Evolutionary conservation across 768 basidiomycete genomes (phyloP).

Genomic region (Floccularia luteovirens): DNA sequence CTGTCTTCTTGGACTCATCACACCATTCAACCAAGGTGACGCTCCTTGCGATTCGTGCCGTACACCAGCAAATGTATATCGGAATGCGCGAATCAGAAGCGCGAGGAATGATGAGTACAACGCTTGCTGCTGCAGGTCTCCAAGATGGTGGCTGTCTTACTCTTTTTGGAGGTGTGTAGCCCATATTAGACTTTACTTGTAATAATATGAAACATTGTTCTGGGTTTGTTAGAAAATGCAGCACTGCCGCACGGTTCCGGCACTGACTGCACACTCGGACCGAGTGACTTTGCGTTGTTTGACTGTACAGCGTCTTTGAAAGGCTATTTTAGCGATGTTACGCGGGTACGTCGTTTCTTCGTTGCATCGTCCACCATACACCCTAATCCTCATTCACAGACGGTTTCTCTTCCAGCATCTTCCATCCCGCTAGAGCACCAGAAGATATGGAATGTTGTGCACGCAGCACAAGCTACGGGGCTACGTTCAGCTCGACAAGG

Average conservation of each 20-base stretch:
- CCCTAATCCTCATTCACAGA: slow-evolving; percentile 24
- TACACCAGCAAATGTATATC: slow-evolving; percentile 50
- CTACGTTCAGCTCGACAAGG: slow-evolving; percentile 38
- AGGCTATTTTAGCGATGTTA: slow-evolving; percentile 75
- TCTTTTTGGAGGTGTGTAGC: slow-evolving; percentile 65
- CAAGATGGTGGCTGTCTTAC: slow-evolving; percentile 52
- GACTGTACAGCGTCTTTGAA: slow-evolving; percentile 67
- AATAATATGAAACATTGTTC: no score
- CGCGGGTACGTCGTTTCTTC: slow-evolving; percentile 41
- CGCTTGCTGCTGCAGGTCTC: slow-evolving; percentile 55
- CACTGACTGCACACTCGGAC: slow-evolving; percentile 50
- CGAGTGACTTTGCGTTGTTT: slow-evolving; percentile 63
- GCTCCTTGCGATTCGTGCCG: slow-evolving; percentile 62
- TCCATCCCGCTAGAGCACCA: slow-evolving; percentile 44
- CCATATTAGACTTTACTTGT: not conserved
- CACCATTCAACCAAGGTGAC: slow-evolving; percentile 48
- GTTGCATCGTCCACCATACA: not conserved
- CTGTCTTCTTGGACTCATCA: not conserved
- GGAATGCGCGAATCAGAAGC: slow-evolving; percentile 77
- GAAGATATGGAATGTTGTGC: slow-evolving; percentile 59
- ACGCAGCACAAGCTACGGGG: slow-evolving; percentile 53
- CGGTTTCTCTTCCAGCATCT: slow-evolving; percentile 56
- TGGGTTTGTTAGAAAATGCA: slow-evolving; percentile 54
- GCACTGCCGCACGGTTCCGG: slow-evolving; percentile 82
- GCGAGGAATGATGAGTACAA: slow-evolving; percentile 42